Base-by-base conservation (phyloP, 2,329 filamentous ascomycete species). In the Hysterium pulicare region DNA sequence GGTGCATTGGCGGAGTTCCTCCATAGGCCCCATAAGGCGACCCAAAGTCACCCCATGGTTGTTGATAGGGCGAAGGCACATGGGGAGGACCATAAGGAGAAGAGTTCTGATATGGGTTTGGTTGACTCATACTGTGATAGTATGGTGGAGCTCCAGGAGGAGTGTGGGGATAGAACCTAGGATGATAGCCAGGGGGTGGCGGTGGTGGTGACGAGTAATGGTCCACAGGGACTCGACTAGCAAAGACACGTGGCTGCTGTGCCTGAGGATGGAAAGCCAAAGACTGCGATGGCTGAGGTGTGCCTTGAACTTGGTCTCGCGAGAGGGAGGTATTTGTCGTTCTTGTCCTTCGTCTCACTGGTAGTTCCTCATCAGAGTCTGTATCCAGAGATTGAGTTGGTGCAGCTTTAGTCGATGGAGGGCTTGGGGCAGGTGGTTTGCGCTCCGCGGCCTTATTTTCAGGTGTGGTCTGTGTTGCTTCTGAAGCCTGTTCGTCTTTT, bases 201-300 rank as follows among this genome's bases (percentile, higher is more conserved):
- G 63, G 84, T 90, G 77, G 81, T 90, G 60, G 75, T 77, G 53
- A 77, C 69, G 53, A 47, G 51, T 66, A 66, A 45, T 57, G 50
- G 44, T 67, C 62, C 20, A 52, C 45, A 46, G 63, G 63, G 30
- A 66, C 61, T 44, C 62, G 57, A 42, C 61, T 64, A 42, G 63
- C 62, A 47, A 65, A 67, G 44, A 55, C 49, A 42, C 58, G 57
- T 36, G 50, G 44, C 42, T 60, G 61, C 48, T 57, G 41, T 6
- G 42, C 45, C 51, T 57, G 50, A 10, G 54, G 50, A 9, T 49
- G 47, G 36, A 53, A 53, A 19, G 50, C 54, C 36, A 54, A 47
- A 34, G 51, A 51, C 40, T 55, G 47, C 15, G 13, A 15, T 16
- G 32, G 16, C 13, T 33, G 32, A 16, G 32, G 17, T 8, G 8